Evolutionary conservation across 371 early-diverging fungal species (phyloP).

Genomic region (Gilbertella persicaria): DNA sequence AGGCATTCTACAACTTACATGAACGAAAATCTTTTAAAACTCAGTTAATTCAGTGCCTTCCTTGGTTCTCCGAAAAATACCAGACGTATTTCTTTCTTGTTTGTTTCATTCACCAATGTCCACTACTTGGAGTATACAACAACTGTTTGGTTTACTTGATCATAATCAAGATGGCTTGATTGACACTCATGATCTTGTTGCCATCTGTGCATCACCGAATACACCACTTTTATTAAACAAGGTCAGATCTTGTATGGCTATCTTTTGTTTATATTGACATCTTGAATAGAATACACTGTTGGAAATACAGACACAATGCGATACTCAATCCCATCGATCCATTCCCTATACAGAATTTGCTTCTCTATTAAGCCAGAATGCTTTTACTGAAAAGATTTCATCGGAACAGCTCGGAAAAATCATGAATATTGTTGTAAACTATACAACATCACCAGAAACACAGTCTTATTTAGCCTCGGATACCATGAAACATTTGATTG

Average conservation of each 20-base stretch:
- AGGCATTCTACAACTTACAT: too few relatives aligned
- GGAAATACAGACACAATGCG: constrained; percentile 2
- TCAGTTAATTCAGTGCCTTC: too few relatives aligned
- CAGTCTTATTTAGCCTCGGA: constrained; percentile 27
- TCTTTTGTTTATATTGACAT: background rate
- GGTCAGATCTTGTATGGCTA: constrained; percentile 22
- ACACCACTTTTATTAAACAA: constrained; percentile 34
- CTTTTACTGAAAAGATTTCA: constrained; percentile 30
- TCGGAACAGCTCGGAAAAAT: constrained; percentile 43
- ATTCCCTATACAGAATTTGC: constrained; percentile 37
- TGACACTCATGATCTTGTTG: constrained; percentile 54
- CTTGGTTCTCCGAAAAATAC: too few relatives aligned
- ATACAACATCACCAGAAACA: constrained; percentile 18
- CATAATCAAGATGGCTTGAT: constrained; percentile 62
- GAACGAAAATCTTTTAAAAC: too few relatives aligned
- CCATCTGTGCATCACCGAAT: constrained; percentile 42
- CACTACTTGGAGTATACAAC: constrained; percentile 47
- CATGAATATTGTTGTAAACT: constrained; percentile 27
- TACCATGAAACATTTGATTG: constrained; percentile 80
- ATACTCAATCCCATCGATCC: background rate
- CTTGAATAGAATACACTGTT: constrained; percentile 6
- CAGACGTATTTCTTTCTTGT: too few relatives aligned
- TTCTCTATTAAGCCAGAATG: constrained; percentile 30
- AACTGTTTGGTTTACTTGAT: constrained; percentile 57
- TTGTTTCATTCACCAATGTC: too few relatives aligned